Evolutionary conservation across 1,284 basidiomycete species (phyloP).

Genomic region (Pseudozyma sp.): DNA sequence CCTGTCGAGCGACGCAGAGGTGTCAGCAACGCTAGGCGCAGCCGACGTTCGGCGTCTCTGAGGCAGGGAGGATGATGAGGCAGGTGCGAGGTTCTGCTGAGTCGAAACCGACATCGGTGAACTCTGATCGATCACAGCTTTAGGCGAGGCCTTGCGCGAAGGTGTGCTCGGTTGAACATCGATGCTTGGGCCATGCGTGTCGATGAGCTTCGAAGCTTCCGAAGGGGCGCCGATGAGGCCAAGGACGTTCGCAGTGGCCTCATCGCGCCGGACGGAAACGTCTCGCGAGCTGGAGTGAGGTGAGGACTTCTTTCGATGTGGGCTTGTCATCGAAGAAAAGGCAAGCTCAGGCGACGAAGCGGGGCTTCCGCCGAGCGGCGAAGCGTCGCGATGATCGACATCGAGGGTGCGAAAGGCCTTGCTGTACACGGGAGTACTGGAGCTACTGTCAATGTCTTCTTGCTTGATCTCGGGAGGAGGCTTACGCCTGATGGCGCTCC

Average conservation of each 20-base stretch:
- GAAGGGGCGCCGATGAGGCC: conserved; percentile 16
- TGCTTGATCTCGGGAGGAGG: conserved; percentile 39
- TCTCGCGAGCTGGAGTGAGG: too few species aligned
- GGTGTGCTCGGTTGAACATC: conserved; percentile 27
- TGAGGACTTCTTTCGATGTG: too few species aligned
- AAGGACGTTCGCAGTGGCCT: conserved; percentile 1
- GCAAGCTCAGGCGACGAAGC: conserved; percentile 17
- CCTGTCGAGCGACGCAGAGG: conserved; percentile 29
- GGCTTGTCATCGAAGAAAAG: not conserved
- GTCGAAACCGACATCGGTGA: not conserved
- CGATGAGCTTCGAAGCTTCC: not conserved
- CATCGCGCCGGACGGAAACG: too few species aligned
- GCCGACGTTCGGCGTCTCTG: conserved; percentile 15
- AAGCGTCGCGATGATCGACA: conserved; percentile 8
- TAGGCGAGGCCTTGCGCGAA: conserved; percentile 4
- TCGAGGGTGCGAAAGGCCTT: conserved; percentile 19
- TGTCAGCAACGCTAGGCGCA: conserved; percentile 28
- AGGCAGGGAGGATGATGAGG: not conserved
- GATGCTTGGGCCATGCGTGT: conserved; percentile 21
- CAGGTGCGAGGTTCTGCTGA: conserved; percentile 13
- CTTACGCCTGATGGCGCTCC: conserved; percentile 31
- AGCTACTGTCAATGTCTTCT: conserved; percentile 44
- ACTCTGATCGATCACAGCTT: not conserved
- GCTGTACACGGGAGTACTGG: conserved; percentile 32
- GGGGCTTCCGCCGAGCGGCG: conserved; percentile 25